Conservation (phyloP, 352 stramenopile species). For the Phytopythium litorale region DNA sequence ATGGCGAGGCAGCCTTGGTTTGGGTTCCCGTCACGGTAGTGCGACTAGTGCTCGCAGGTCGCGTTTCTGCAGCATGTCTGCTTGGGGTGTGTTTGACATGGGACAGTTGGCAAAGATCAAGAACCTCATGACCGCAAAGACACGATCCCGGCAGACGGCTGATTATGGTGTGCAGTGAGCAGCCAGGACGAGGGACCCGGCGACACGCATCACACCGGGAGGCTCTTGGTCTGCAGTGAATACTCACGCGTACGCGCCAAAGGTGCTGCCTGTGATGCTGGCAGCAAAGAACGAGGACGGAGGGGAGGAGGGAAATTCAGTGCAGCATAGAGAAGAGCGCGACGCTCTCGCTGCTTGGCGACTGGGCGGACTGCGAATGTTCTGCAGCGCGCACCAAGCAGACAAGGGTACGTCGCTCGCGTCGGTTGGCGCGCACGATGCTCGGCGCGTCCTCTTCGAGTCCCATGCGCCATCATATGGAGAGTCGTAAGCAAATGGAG, state of each 20-base stretch:
- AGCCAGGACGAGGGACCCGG: neutral
- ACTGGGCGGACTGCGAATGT: neutral
- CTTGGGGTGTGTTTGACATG: conserved; percentile 10
- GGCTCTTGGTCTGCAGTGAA: neutral
- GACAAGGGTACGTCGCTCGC: neutral
- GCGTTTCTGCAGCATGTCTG: neutral
- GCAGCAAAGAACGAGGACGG: conserved; percentile 3
- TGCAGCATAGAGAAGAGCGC: conserved; percentile 2
- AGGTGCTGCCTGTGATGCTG: too few species aligned
- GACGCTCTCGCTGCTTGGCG: neutral
- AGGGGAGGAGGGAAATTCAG: neutral
- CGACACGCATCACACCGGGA: neutral
- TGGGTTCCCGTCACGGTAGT: neutral
- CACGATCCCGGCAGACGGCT: neutral
- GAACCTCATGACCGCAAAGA: conserved; percentile 5
- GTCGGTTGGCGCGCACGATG: too few species aligned
- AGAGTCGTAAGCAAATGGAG: too few species aligned
- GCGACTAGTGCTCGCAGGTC: neutral
- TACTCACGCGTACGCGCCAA: neutral
- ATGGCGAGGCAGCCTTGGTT: neutral
- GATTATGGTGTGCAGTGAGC: neutral
- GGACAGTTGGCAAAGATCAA: neutral
- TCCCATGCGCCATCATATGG: too few species aligned
- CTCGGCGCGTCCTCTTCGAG: too few species aligned
- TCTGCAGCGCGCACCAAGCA: too few species aligned